Conservation (phyloP, 1,139 yeast species). For the Neolecta irregularis region DNA sequence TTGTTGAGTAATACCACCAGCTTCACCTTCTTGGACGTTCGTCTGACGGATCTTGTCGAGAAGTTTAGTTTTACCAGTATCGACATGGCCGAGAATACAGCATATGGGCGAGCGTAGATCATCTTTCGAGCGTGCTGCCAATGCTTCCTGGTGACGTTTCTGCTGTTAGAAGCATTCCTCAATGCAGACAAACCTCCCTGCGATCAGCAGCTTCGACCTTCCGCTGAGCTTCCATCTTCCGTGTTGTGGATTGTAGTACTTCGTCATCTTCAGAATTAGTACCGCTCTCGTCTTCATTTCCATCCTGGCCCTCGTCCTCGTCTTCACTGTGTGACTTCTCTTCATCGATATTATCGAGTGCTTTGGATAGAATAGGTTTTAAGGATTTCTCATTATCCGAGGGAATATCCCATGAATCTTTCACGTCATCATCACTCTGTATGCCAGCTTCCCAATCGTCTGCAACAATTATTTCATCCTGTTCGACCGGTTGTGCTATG, state of each 20-base stretch:
- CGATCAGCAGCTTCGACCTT: constrained; percentile 14
- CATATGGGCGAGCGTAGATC: constrained; percentile 94
- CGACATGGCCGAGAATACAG: constrained; percentile 98
- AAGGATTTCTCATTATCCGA: constrained; percentile 20
- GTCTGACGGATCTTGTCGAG: constrained; percentile 96
- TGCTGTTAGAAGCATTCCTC: not conserved
- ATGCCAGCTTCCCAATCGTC: constrained; percentile 23
- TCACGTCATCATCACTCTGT: constrained; percentile 28
- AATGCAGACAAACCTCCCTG: constrained; percentile 16
- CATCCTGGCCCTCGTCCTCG: constrained; percentile 16
- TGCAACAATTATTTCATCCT: constrained; percentile 19
- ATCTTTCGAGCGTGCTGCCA: constrained; percentile 24
- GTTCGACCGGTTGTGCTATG: no score
- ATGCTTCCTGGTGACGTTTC: constrained; percentile 28
- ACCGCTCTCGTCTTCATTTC: constrained; percentile 18
- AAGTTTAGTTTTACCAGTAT: constrained; percentile 95
- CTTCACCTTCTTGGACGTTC: constrained; percentile 99
- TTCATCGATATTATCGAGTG: constrained; percentile 17
- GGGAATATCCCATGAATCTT: constrained; percentile 22
- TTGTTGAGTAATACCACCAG: constrained; percentile 99
- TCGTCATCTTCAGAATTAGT: no score
- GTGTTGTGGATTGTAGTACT: constrained; percentile 19
- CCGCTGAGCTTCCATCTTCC: constrained; percentile 11
- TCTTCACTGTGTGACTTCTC: constrained; percentile 15
- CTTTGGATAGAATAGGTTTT: constrained; percentile 16